Percentiles rank a stretch among this genome's conserved stretches.
Conservation (phyloP, 2,329 filamentous ascomycete genomes). For the Immersiporthe knoxdaviesiana region DNA sequence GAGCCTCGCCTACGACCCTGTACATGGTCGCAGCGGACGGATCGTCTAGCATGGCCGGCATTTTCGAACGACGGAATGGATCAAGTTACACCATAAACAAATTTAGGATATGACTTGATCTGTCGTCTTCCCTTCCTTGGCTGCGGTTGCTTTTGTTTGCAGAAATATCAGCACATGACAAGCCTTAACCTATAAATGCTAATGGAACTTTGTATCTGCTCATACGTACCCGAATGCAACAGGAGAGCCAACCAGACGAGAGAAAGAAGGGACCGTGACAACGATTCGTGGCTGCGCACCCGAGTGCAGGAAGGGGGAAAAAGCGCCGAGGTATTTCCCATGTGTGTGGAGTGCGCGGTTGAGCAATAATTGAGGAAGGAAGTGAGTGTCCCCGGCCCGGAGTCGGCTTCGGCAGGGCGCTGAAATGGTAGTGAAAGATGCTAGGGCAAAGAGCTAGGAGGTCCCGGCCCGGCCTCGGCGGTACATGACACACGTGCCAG, state of each 20-base stretch:
- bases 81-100: not conserved
- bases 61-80: constrained; percentile 42
- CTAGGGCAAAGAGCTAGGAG: not conserved
- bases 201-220: not conserved
- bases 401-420: not conserved
- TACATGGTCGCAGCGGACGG: constrained; percentile 71
- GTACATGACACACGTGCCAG: not conserved
- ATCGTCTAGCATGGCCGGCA: constrained; percentile 81
- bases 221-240: not conserved
- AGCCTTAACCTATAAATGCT: not conserved
- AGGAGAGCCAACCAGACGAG: not conserved
- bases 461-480: constrained; percentile 9
- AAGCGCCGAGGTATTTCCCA: not conserved
- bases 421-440: not conserved
- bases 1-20: constrained; percentile 67
- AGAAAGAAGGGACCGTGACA: not conserved
- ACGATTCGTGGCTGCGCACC: not conserved
- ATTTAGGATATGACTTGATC: not conserved
- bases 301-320: not conserved
- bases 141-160: not conserved
- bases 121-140: not conserved
- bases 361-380: not conserved
- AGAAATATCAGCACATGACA: not conserved
- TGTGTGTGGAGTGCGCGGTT: not conserved
- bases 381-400: not conserved